Conservation (phyloP, 176 grass and related monocot genomes). For the Elaeis guineensis region DNA sequence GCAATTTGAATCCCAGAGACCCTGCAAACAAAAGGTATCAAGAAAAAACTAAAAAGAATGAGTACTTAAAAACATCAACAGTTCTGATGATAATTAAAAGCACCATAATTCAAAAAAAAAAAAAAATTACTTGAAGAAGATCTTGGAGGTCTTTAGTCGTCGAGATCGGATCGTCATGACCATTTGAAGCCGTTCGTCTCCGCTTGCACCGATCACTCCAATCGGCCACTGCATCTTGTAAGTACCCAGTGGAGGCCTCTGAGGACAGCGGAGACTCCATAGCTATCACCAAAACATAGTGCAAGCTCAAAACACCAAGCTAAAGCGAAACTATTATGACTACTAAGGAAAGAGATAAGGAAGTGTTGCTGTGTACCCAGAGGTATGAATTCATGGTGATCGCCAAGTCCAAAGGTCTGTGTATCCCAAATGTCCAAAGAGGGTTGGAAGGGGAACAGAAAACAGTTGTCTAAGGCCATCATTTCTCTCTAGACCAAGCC, state of each 20-base stretch:
- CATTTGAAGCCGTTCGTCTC: constrained; percentile 6
- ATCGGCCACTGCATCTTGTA: constrained; percentile 12
- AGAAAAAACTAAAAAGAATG: no score
- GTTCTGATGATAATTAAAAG: not conserved
- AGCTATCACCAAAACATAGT: constrained; percentile 1
- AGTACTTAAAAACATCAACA: no score
- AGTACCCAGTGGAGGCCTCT: constrained; percentile 6
- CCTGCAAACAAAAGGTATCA: constrained; percentile 27
- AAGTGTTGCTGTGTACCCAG: constrained; percentile 18
- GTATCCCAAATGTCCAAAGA: constrained; percentile 37
- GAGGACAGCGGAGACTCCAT: constrained; percentile 29
- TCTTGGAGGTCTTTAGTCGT: constrained; percentile 37
- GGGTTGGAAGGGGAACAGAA: constrained; percentile 8
- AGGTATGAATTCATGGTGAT: constrained; percentile 49
- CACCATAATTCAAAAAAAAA: not conserved
- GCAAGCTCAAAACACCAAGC: not conserved
- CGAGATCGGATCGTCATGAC: not conserved
- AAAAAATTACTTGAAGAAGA: constrained; percentile 38
- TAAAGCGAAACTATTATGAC: not conserved
- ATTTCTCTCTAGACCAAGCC: constrained; percentile 16
- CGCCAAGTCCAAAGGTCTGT: constrained; percentile 25
- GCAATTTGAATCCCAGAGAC: constrained; percentile 54
- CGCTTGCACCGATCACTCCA: constrained; percentile 21
- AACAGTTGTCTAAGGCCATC: constrained; percentile 35
- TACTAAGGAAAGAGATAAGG: not conserved